Percentiles rank a stretch among this genome's conserved stretches.
Evolutionary conservation across 139 green algal genomes (phyloP).

Genomic region (Chloropicon primus): DNA sequence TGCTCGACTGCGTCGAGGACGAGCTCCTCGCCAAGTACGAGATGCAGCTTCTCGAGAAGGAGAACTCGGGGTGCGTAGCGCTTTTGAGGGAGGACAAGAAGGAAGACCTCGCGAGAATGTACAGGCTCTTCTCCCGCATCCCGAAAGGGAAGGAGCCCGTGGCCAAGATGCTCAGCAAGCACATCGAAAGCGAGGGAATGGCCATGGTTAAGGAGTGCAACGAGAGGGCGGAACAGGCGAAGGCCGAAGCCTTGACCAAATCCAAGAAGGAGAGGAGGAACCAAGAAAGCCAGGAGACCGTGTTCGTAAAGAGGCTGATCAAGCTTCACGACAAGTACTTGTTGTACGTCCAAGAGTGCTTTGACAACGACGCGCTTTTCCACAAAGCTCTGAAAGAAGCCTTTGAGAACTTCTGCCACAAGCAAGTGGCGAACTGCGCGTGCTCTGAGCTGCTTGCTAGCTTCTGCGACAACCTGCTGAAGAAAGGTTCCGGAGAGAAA

Average conservation of each 20-base stretch:
- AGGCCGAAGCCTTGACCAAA: neutral
- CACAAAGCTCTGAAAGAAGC: slow-evolving; percentile 97
- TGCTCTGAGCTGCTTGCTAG: slow-evolving; percentile 90
- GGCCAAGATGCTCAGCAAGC: slow-evolving; percentile 75
- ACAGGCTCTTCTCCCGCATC: slow-evolving; percentile 86
- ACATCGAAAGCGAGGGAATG: slow-evolving; percentile 79
- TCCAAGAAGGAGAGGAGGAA: slow-evolving; percentile 2
- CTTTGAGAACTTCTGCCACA: slow-evolving; percentile 98
- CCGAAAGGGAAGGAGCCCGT: slow-evolving; percentile 74
- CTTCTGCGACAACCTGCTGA: slow-evolving; percentile 94
- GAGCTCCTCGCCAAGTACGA: slow-evolving; percentile 80
- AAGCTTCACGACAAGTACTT: slow-evolving; percentile 91
- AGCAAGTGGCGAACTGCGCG: slow-evolving; percentile 63
- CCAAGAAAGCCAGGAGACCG: slow-evolving; percentile 47
- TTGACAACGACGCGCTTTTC: slow-evolving; percentile 61
- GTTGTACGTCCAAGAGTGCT: slow-evolving; percentile 33
- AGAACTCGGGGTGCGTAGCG: slow-evolving; percentile 68
- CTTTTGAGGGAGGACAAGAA: slow-evolving; percentile 93
- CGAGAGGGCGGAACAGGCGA: slow-evolving; percentile 7
- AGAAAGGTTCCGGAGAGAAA: slow-evolving; percentile 88
- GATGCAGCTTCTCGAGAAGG: slow-evolving; percentile 84
- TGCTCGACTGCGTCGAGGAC: slow-evolving; percentile 69
- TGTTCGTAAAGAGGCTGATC: slow-evolving; percentile 79
- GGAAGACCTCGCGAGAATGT: slow-evolving; percentile 90
- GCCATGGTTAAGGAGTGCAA: slow-evolving; percentile 30